A percentile compares a stretch with the other conserved stretches of the same genome.
phyloP scores from a whole-genome alignment of 2,329 filamentous ascomycete genomes.

The Pyricularia sp. region DNA sequence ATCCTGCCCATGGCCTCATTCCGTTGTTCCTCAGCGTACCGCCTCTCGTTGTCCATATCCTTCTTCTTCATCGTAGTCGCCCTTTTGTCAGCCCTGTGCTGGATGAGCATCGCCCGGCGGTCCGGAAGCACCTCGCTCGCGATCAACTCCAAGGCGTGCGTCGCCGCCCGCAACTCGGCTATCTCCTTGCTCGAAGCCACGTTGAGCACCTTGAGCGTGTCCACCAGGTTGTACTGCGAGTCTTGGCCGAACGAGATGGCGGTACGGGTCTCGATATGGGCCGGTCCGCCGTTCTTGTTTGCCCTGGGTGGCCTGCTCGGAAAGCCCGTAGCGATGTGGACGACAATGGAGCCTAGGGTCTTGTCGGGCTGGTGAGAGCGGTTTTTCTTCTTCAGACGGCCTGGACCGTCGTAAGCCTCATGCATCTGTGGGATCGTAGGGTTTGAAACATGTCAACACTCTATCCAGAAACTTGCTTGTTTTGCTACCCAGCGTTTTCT shows the following conservation, averaged over 20 bases:
- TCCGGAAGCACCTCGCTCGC: background rate
- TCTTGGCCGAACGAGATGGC: background rate
- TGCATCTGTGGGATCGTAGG: background rate
- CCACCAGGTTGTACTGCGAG: background rate
- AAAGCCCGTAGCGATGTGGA: background rate
- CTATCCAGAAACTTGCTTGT: background rate
- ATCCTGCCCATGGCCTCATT: background rate
- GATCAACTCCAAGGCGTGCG: background rate
- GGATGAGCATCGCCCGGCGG: background rate
- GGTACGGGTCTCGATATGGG: background rate
- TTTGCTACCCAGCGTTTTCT: background rate
- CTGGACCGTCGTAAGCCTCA: background rate
- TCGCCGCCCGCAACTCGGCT: background rate
- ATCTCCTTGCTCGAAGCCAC: background rate
- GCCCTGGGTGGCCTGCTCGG: background rate
- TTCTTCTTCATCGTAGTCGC: background rate
- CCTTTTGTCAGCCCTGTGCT: background rate
- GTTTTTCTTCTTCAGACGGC: background rate
- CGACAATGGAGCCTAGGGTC: background rate
- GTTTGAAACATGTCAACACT: background rate
- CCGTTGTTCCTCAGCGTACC: background rate
- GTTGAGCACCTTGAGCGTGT: background rate
- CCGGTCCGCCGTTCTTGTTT: background rate
- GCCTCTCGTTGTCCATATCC: background rate
- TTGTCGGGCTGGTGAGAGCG: background rate